Conservation (phyloP, 495 filamentous ascomycete genomes). For the Penicillium taxi region DNA sequence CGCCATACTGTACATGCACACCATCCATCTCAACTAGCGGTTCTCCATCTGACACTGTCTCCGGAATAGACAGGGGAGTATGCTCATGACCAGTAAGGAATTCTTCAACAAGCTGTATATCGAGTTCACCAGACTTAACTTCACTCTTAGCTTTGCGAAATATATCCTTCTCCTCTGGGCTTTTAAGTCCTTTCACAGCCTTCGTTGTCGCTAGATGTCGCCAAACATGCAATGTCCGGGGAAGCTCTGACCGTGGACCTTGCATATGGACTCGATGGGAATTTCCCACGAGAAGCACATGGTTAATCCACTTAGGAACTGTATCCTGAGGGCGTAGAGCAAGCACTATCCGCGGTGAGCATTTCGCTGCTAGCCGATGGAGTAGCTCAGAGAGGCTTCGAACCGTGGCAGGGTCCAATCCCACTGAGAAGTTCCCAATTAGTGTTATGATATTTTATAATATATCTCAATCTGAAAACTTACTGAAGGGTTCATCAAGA, state of each 20-base stretch:
- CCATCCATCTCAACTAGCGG: slow-evolving; percentile 79
- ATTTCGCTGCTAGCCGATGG: slow-evolving; percentile 51
- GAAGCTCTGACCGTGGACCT: slow-evolving; percentile 27
- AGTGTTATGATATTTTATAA: not conserved
- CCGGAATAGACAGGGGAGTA: not conserved
- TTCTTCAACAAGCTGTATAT: slow-evolving; percentile 25
- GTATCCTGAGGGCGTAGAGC: slow-evolving; percentile 76
- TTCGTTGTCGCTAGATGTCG: slow-evolving; percentile 2
- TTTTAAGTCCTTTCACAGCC: not conserved
- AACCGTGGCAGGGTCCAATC: slow-evolving; percentile 76
- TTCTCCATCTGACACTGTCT: slow-evolving; percentile 36
- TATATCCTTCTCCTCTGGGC: slow-evolving; percentile 3
- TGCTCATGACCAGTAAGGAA: slow-evolving; percentile 8
- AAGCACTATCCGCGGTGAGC: slow-evolving; percentile 63
- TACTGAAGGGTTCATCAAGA: slow-evolving; percentile 89
- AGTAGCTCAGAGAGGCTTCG: slow-evolving; percentile 62
- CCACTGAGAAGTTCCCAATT: slow-evolving; percentile 47
- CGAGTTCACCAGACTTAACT: slow-evolving; percentile 22
- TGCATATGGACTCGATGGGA: slow-evolving; percentile 47
- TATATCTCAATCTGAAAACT: too few relatives aligned
- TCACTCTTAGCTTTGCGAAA: slow-evolving; percentile 6
- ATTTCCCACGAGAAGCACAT: slow-evolving; percentile 60
- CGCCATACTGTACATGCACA: slow-evolving; percentile 71
- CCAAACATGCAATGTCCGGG: slow-evolving; percentile 24
- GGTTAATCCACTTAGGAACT: slow-evolving; percentile 83